Base-by-base conservation (phyloP, 352 stramenopile genomes). In the Phytophthora syringae region DNA sequence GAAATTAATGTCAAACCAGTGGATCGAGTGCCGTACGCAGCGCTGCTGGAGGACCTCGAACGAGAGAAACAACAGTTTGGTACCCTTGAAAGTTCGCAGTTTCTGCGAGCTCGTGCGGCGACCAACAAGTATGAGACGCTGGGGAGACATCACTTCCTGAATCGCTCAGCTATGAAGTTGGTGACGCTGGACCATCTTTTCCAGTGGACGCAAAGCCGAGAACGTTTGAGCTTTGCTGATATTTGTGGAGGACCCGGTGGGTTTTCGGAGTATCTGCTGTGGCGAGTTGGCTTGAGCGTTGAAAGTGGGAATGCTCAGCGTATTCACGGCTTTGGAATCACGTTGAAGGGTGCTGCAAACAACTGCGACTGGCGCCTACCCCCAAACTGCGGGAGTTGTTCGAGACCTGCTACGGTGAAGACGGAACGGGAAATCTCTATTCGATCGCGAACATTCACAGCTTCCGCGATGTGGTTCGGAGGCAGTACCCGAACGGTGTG, bases 131-230 rank as follows among this genome's bases (percentile, higher is more conserved):
- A 78, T 20, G 84, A 95, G 57, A 39, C 54, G 11, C 42, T 95
- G 16, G 86, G 86, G 2, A 76, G 74, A 50, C 66, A 79, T 52
- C 77, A 64, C 6, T 95, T 95, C 34, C 60, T 95, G 52, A 93
- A 93, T 45, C 83, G 86, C 15, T 91, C 86, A 30, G 86, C 86
- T 3, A 90, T 95, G 81, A 95, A 95, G 52, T 68, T 95, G 43
- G 86, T 80, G 48, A 84, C 89, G 25, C 59, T 95, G 45, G 83
- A 95, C 54, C 67, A 84, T 45, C 52, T 91, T 10, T 90, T 92
- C 34, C 18, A 67, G 9, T 89, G 71, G 70, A 92, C 82, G 24
- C 48, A 50, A 52, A 15, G 25, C 7, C 5, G 40, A 7, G 27
- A 72, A 27, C 15, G 36, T 2, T 89, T 89, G n/a, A 74, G 70